Conservation (phyloP, 2,329 filamentous ascomycete genomes). For the Fusarium sp. region DNA sequence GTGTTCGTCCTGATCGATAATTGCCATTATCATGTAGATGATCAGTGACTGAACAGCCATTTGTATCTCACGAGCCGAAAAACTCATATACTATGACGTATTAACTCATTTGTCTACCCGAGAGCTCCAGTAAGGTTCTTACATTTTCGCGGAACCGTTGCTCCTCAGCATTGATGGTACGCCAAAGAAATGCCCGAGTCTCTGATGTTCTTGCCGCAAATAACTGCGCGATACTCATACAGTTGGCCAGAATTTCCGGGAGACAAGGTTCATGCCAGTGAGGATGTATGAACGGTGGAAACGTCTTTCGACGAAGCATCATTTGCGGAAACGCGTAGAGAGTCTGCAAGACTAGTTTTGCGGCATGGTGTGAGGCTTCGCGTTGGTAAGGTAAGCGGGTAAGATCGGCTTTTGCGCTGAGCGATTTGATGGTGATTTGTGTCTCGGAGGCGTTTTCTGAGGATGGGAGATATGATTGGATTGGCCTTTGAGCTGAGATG, state of each 20-base stretch:
- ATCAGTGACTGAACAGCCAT: constrained; percentile 38
- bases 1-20: constrained; percentile 31
- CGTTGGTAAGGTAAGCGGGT: constrained; percentile 21
- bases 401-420: constrained; percentile 18
- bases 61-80: constrained; percentile 25
- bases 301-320: constrained; percentile 45
- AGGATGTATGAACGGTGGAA: constrained; percentile 46
- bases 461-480: neutral
- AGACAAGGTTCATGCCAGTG: constrained; percentile 37
- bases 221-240: constrained; percentile 40
- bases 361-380: constrained; percentile 25
- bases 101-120: neutral
- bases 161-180: constrained; percentile 39
- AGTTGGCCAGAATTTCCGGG: constrained; percentile 38
- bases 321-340: constrained; percentile 44
- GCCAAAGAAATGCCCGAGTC: constrained; percentile 42
- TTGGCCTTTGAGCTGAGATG: neutral
- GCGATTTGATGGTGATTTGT: neutral
- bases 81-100: neutral
- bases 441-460: too few relatives aligned
- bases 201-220: constrained; percentile 39
- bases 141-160: constrained; percentile 34
- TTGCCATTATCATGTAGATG: constrained; percentile 46
- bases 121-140: neutral
- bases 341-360: constrained; percentile 37